These are phyloP conservation scores for Fistulifera pelliculosa DNA, from an alignment of 108 stramenopile genomes.

Conservation along the genomic window DNA sequence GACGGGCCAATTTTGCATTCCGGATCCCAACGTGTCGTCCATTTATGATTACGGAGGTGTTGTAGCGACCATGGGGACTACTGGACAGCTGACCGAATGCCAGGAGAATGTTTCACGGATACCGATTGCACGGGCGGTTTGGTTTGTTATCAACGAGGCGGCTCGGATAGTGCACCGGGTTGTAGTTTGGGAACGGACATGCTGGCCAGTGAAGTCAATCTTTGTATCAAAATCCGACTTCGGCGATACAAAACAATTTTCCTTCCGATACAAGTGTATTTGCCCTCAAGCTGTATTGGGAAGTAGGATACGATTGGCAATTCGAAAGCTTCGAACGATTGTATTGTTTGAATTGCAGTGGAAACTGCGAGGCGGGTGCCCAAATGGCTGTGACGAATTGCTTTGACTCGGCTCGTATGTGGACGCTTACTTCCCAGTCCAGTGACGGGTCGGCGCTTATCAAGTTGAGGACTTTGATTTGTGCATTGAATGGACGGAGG, in stretches of 20 bases:
- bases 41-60: too few relatives aligned
- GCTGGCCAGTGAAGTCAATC: neutral
- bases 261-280: slow-evolving; percentile 7
- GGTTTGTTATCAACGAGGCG: slow-evolving; percentile 19
- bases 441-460: too few relatives aligned
- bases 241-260: neutral
- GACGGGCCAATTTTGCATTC: too few relatives aligned
- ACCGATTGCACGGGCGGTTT: slow-evolving; percentile 14
- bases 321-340: slow-evolving; percentile 37
- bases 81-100: neutral
- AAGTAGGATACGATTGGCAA: slow-evolving; percentile 50
- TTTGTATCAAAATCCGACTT: neutral
- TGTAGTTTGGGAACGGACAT: slow-evolving; percentile 1
- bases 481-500: too few relatives aligned
- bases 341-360: slow-evolving; percentile 39
- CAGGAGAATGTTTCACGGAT: slow-evolving; percentile 16
- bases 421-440: too few relatives aligned
- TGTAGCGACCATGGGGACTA: too few relatives aligned
- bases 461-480: too few relatives aligned
- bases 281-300: slow-evolving; percentile 39
- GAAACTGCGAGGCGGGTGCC: too few relatives aligned
- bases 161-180: slow-evolving; percentile 15
- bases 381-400: too few relatives aligned
- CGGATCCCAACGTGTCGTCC: too few relatives aligned
- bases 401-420: too few relatives aligned